These are phyloP conservation scores for Decorospora gaudefroyi DNA, from an alignment of 2,329 filamentous ascomycete genomes.

Conservation along the genomic window DNA sequence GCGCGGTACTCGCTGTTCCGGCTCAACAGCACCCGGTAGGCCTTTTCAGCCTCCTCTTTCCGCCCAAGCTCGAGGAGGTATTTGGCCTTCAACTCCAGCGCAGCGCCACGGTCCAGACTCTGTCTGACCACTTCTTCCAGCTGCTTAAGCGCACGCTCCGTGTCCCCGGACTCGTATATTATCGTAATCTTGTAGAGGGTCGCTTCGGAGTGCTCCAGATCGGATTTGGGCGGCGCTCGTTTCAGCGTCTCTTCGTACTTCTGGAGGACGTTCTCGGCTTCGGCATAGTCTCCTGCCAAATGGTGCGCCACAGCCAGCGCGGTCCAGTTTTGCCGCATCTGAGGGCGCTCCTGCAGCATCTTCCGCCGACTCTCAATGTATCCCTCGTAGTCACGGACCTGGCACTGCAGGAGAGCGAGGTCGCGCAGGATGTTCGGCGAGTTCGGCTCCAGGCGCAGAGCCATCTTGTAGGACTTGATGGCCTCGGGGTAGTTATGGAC, in stretches of 20 bases:
- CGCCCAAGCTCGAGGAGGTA: conserved; percentile 78
- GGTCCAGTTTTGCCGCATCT: conserved; percentile 91
- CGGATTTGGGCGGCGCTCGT: conserved; percentile 71
- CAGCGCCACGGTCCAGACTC: conserved; percentile 79
- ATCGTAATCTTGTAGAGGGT: conserved; percentile 93
- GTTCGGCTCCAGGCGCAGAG: conserved; percentile 89
- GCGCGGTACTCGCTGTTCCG: conserved; percentile 84
- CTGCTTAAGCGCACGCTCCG: conserved; percentile 81
- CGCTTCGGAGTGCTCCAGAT: conserved; percentile 93
- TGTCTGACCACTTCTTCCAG: conserved; percentile 76
- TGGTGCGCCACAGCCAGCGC: conserved; percentile 94
- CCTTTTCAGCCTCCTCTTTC: conserved; percentile 78
- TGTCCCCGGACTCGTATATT: conserved; percentile 87
- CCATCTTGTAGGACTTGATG: conserved; percentile 98
- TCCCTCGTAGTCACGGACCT: conserved; percentile 94
- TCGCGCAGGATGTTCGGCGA: conserved; percentile 93
- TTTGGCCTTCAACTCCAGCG: conserved; percentile 82
- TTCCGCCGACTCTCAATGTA: conserved; percentile 86
- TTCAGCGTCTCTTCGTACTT: conserved; percentile 95
- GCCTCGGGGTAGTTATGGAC: conserved; percentile 99
- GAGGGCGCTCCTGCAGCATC: conserved; percentile 84
- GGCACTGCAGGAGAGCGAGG: conserved; percentile 87
- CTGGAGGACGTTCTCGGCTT: conserved; percentile 87
- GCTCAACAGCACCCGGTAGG: conserved; percentile 79
- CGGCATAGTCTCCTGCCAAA: conserved; percentile 78